phyloP scores from a whole-genome alignment of 768 basidiomycete species.

The Rhodosporidiobolus odoratus region DNA sequence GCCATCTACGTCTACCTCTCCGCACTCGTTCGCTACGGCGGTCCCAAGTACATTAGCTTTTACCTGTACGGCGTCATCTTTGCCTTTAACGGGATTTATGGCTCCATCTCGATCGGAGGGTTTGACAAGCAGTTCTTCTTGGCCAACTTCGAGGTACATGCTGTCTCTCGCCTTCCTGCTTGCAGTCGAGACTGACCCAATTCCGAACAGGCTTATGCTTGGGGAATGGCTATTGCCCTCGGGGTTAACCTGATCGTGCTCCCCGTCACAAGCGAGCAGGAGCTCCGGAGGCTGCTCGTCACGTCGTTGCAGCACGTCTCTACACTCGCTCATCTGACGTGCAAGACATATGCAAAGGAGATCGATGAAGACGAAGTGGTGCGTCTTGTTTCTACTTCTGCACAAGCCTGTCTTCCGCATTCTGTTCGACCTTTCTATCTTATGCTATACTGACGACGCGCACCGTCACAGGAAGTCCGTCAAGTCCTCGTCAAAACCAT shows the following conservation, averaged over 20 bases:
- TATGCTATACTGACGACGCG: neutral
- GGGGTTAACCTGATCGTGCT: conserved; percentile 43
- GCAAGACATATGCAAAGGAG: conserved; percentile 31
- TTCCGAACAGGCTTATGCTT: conserved; percentile 31
- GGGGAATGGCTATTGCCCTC: conserved; percentile 43
- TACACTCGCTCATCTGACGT: conserved; percentile 28
- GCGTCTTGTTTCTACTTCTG: neutral
- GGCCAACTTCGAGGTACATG: conserved; percentile 33
- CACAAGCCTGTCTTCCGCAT: neutral
- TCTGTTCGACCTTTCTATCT: neutral
- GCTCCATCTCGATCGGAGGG: neutral
- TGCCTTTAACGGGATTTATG: conserved; percentile 34
- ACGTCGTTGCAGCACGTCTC: conserved; percentile 32
- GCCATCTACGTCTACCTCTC: conserved; percentile 41
- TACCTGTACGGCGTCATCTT: conserved; percentile 30
- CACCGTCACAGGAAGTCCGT: conserved; percentile 18
- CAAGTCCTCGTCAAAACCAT: conserved; percentile 33
- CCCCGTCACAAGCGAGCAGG: conserved; percentile 41
- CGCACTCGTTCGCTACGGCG: conserved; percentile 18
- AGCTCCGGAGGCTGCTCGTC: conserved; percentile 42
- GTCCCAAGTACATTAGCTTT: neutral
- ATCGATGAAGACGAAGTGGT: conserved; percentile 27
- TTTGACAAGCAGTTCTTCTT: conserved; percentile 37
- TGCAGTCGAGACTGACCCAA: neutral
- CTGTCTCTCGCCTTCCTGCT: neutral